Evolutionary conservation across 305 asterid genomes (phyloP), one percentile per base, ranked within the genome.

Genomic region (Ajuga reptans): DNA sequence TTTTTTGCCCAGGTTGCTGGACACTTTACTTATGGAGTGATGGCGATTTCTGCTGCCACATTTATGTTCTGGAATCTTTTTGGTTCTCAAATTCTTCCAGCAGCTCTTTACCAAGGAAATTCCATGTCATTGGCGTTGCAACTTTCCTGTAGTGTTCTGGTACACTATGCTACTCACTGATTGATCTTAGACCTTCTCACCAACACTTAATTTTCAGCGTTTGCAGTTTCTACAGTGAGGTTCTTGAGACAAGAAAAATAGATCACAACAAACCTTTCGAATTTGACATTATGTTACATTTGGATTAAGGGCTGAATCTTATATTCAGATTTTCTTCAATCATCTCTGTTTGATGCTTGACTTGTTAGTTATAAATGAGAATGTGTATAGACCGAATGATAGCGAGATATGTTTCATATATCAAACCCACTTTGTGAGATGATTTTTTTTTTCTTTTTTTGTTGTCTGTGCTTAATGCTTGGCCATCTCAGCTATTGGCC

Each of bases 91-190:
- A 51, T 91, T 75, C 85, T 93, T 78, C 97, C 99, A 45, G 90
- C 91, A 55, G 79, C 95, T 73, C 81, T 93, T 76, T 81, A 87
- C 82, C 97, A 91, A 78, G 96, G 97, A 79, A 86, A 86, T 84
- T 72, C 87, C 39, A 86, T 89, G 84, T 91, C 97, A 45, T 75
- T 93, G 85, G 99, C 99, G 0, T 77, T 91, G 86, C 99, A 91
- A 79, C 97, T 93, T 83, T 93, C 99, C 59, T 93, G 99, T 80
- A 93, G 96, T 66, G 99, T 93, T 65, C 85, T 93, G 99, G 99
- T 91, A 93, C 42, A 78, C 33, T 69, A 66, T 39, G 47, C 69
- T 33, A 61, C 60, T 54, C 75, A 57, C 16, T n/a, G 6, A 54
- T 66, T 60, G 42, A 58, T 79, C 75, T 64, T 65, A 51, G 34